Evolutionary conservation across 2,329 filamentous ascomycete species (phyloP), one percentile per base, ranked within the genome.

Genomic region (Penicillium sp.): DNA sequence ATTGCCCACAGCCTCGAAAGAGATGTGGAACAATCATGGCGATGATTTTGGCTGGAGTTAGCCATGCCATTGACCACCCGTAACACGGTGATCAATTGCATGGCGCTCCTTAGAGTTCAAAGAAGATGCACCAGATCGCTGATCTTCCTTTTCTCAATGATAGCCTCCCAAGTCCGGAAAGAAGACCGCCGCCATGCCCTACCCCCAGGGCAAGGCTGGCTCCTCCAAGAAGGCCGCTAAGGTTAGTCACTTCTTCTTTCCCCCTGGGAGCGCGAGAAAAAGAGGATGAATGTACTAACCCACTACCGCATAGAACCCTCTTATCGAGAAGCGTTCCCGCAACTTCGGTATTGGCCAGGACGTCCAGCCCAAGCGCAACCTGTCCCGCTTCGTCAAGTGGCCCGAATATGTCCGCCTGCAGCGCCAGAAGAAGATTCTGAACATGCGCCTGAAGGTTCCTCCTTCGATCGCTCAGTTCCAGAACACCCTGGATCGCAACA

Each of bases 121-220:
- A 90, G 89, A 91, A 92, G 90, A 91, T 86, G 79, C 81, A 85
- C 87, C 88, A 85, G 87, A 83, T 86, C 81, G 90, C 93, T 97
- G 91, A 79, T 92, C 89, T 92, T 96, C 91, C 95, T 93, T 67
- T 96, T 92, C 94, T 98, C 94, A 95, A 98, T 98, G 93, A 98
- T 86, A 98, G 95, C 92, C 95, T 91, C 91, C 94, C 81, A 99
- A 98, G 87, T 77, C 81, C 78, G 93, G 93, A 87, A 98, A 97
- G 91, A 98, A 97, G 88, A 90, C 92, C 84, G 95, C 95, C 78
- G 86, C 95, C 81, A 93, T 95, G 85, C 95, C 95, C 82, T 97
- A 96, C 89, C 91, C 93, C 80, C 89, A 93, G 86, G 88, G 89
- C 79, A 97, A 96, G 89, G 92, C 93, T 85, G 88, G 88, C 77